Base-by-base conservation (phyloP, 2,329 filamentous ascomycete genomes). In the Colletotrichum caudatum region DNA sequence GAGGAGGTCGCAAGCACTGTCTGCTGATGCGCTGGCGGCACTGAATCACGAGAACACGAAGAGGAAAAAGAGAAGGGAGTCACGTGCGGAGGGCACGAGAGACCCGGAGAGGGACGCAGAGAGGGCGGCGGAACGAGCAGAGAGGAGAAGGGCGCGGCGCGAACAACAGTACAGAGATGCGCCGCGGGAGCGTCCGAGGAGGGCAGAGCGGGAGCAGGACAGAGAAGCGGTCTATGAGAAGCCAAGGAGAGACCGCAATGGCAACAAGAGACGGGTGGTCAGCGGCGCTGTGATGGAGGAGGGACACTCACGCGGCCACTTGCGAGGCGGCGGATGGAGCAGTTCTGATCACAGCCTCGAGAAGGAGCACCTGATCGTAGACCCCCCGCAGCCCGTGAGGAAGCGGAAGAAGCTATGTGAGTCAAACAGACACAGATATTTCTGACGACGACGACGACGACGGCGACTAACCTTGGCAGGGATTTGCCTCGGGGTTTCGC, bases 201-300 rank as follows among this genome's bases (percentile, higher is more conserved):
- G 50, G 73, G 76, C 54, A 61, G 69, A 62, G 66, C 76, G 56
- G 64, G 76, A 73, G 69, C 79, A 65, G 72, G 76, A 70, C 75
- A 76, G 48, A 63, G 77, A 72, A 72, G 75, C 64, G 73, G 76
- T 65, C 75, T 81, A 72, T 71, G 58, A 80, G 41, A 76, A 78
- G 56, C 78, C 82, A 14, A 78, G 81, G 51, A 83, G 75, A 73
- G 80, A 79, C 18, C 78, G 77, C 64, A 81, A 82, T 61, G 80
- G 80, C 53, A 86, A 85, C 74, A 89, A 89, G 77, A 86, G 85
- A 68, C 84, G 92, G 72, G 84, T 93, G n/a, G 90, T 92, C 26
- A 94, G 92, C 73, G 92, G 91, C 26, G 90, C 90, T 0, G 81
- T 92, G 23, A 82, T 92, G 75, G 92, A 94, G 77, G 92, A 94